Evolutionary conservation across 495 filamentous ascomycete genomes (phyloP).

Genomic region (Penicillium tannophilum): DNA sequence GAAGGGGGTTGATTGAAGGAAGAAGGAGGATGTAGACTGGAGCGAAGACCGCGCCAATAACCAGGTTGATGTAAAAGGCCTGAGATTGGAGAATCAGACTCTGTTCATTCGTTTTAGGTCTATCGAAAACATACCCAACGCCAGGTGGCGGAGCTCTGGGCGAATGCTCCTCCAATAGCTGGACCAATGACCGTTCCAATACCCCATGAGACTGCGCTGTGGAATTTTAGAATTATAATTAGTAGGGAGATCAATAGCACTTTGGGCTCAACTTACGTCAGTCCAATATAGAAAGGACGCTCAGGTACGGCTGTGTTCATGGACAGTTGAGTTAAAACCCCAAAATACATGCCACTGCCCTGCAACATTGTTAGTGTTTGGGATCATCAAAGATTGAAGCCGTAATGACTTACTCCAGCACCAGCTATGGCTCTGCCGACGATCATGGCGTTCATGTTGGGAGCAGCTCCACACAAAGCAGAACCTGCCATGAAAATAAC

Average conservation of each 20-base stretch:
- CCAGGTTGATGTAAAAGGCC: slow-evolving; percentile 14
- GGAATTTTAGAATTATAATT: not conserved
- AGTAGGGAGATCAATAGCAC: not conserved
- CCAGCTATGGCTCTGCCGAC: slow-evolving; percentile 45
- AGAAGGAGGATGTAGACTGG: slow-evolving; percentile 5
- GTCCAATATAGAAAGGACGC: slow-evolving; percentile 49
- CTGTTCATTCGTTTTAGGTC: no score
- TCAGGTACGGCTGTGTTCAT: slow-evolving; percentile 45
- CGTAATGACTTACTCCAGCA: slow-evolving; percentile 27
- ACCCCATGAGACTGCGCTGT: slow-evolving; percentile 37
- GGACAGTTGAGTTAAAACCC: slow-evolving; percentile 47
- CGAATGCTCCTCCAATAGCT: slow-evolving; percentile 13
- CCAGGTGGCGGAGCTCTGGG: slow-evolving; percentile 2
- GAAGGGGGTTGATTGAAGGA: not conserved
- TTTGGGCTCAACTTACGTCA: slow-evolving; percentile 14
- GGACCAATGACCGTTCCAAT: slow-evolving; percentile 39
- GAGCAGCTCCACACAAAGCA: slow-evolving; percentile 55
- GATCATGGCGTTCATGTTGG: slow-evolving; percentile 48
- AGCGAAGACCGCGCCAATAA: not conserved
- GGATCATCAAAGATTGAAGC: not conserved
- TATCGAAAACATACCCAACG: slow-evolving; percentile 1
- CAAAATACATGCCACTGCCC: slow-evolving; percentile 54
- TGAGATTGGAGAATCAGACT: not conserved
- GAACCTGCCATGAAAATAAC: slow-evolving; percentile 50
- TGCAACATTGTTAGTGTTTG: not conserved